Base-by-base conservation (phyloP, 2,329 filamentous ascomycete species). In the Endoconidiophora laricicola region DNA sequence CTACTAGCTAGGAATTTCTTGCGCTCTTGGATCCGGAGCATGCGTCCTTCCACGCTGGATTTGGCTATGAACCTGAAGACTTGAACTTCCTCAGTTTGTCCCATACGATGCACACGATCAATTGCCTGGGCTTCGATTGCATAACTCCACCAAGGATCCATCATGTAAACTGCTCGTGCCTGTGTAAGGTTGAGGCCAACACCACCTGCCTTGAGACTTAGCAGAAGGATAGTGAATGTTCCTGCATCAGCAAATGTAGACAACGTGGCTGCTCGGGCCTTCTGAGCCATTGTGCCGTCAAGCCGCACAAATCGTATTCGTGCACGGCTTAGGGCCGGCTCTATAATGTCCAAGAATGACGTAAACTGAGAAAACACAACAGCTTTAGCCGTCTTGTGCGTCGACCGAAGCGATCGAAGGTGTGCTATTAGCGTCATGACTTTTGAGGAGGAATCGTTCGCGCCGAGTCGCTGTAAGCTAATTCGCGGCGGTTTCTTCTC, bases 91-190 rank as follows among this genome's bases (percentile, higher is more conserved):
- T 79, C 74, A 46, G 83, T 79, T 63, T 98, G 91, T 0, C 91
- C 91, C 85, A 98, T 95, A 6, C 91, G 79, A 68, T 98, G 91
- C 33, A 98, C 87, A 1, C 91, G 85, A 67, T 98, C 91, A 60
- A 98, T 96, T 6, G 91, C 91, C 65, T 98, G 91, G 4, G 88
- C 86, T 65, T 98, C 91, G 10, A 96, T 81, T 0, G 91, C 88
- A 64, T 90, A 98, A 61, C 85, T 93, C 91, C 91, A 98, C 91
- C 91, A 98, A 0, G 91, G 91, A 64, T 98, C 91, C 91, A 98
- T 96, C 84, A 98, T 93, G 67, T 83, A 98, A 4, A 98, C 93
- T 49, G 85, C 72, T 55, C 81, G 86, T 4, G 91, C 91, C 56
- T 80, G 81, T 0, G 90, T 96, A 54, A 98, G 66, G 60, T 98